Base-by-base conservation (phyloP, 106 monocot genomes). In the Cymbidium sinense region DNA sequence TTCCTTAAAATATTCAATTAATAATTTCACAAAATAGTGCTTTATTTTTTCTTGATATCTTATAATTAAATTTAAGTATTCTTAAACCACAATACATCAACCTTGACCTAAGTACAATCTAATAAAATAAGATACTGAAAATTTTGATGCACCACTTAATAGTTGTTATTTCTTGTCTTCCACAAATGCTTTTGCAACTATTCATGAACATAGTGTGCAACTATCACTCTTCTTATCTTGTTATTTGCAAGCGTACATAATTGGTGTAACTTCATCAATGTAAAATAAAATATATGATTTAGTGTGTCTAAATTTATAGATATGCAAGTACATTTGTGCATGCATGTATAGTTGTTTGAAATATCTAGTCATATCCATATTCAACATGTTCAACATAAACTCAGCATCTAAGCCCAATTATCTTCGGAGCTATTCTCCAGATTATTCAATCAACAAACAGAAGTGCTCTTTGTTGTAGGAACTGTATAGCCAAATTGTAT, bases 21-120 rank as follows among this genome's bases (percentile, higher is more conserved):
- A 61, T 61, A 61, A 61, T 61, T 61, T 61, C 61, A 7, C 25
- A 1, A 61, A 61, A 7, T 61, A 61, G 4, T 61, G n/a, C n/a
- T 61, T 61, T 3, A 12, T 61, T 61, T 61, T 61, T 61, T 61
- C 61, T 61, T 61, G 61, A 61, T 61, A 61, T 61, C 25, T 61
- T 61, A 25, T 6, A 1, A 3, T 23, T 61, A 7, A 27, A 23
- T 61, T 25, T 5, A 61, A 61, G 61, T 61, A 47, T 47, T 12
- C 47, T 13, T 47, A 11, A 47, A 47, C 2, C 13, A 2, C 12
- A 61, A 61, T 9, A 61, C 61, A 61, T 61, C 23, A n/a, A 10
- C 61, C 23, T 23, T 61, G 25, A 54, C 3, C 18, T 4, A 18
- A 18, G 18, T 54, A 4, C 54, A 15, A 54, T 54, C 54, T 18